Evolutionary conservation across 768 basidiomycete species (phyloP).

Genomic region (Tulasnella sp.): DNA sequence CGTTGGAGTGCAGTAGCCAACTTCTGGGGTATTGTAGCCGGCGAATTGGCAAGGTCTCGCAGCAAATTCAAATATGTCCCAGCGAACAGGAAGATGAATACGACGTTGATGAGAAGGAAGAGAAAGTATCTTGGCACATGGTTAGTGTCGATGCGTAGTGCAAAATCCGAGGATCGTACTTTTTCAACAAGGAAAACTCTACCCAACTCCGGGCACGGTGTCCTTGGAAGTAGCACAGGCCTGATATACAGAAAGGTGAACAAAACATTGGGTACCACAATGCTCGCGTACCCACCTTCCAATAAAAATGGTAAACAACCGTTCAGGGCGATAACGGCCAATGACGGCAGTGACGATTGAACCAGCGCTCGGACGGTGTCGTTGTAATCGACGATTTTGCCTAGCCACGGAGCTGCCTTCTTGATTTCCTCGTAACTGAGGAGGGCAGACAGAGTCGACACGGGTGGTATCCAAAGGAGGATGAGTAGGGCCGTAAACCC

Average conservation of each 20-base stretch:
- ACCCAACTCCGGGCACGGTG: slow-evolving; percentile 83
- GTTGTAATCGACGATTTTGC: slow-evolving; percentile 68
- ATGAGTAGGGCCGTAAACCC: slow-evolving; percentile 57
- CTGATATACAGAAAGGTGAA: slow-evolving; percentile 24
- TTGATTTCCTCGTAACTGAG: slow-evolving; percentile 91
- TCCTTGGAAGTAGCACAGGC: slow-evolving; percentile 81
- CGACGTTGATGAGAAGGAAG: slow-evolving; percentile 82
- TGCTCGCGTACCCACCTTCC: slow-evolving; percentile 45
- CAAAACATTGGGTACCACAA: not conserved
- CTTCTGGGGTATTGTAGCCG: slow-evolving; percentile 88
- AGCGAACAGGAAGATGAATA: slow-evolving; percentile 87
- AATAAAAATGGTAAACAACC: slow-evolving; percentile 78
- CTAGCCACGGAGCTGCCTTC: slow-evolving; percentile 79
- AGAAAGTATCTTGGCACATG: slow-evolving; percentile 65
- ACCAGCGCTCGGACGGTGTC: slow-evolving; percentile 73
- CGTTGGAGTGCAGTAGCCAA: slow-evolving; percentile 71
- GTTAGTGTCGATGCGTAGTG: not conserved
- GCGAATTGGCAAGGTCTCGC: slow-evolving; percentile 83
- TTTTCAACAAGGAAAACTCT: slow-evolving; percentile 83
- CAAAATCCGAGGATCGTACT: slow-evolving; percentile 39
- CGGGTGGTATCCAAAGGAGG: slow-evolving; percentile 88
- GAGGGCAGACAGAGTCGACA: slow-evolving; percentile 71
- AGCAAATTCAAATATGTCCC: slow-evolving; percentile 87
- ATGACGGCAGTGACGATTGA: slow-evolving; percentile 85
- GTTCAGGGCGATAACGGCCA: slow-evolving; percentile 84